Conservation (phyloP, 106 monocot genomes). For the Dendrobium huoshanense region DNA sequence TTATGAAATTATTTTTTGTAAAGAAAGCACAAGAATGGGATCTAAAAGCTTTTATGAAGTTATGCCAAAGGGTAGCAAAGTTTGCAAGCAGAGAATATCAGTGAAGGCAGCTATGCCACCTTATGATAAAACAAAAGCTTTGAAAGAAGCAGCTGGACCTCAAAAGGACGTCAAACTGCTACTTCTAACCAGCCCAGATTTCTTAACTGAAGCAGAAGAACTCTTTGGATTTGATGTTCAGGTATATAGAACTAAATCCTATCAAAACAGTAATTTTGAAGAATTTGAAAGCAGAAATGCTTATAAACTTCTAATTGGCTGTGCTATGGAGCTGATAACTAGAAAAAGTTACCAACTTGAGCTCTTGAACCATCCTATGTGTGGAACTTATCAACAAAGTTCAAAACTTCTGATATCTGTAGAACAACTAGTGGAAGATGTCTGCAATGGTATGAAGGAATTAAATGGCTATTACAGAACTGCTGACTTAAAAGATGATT, state of each 20-base stretch:
- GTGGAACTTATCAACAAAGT: not conserved
- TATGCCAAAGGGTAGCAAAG: not conserved
- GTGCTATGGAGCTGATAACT: slow-evolving; percentile 22
- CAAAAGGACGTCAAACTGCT: not conserved
- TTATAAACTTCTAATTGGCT: slow-evolving; percentile 17
- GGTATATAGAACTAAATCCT: not conserved
- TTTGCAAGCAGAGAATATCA: not conserved
- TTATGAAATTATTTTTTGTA: not conserved
- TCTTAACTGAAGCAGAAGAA: slow-evolving; percentile 8
- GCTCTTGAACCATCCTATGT: slow-evolving; percentile 9
- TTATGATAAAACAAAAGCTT: not conserved
- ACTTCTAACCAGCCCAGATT: not conserved
- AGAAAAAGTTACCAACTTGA: slow-evolving; percentile 16
- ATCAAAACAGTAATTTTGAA: not conserved
- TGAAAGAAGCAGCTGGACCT: not conserved
- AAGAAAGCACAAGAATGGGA: not conserved
- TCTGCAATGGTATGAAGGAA: slow-evolving; percentile 15
- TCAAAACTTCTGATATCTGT: not conserved
- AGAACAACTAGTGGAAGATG: slow-evolving; percentile 24
- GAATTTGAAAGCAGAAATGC: slow-evolving; percentile 1
- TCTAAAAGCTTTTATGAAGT: not conserved
- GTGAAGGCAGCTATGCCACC: not conserved
- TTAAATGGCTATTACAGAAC: slow-evolving; percentile 7
- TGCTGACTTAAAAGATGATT: slow-evolving; percentile 6
- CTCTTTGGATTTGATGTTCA: not conserved